Evolutionary conservation across 179 eudicot species (phyloP).

Genomic region (Gypsophila paniculata): DNA sequence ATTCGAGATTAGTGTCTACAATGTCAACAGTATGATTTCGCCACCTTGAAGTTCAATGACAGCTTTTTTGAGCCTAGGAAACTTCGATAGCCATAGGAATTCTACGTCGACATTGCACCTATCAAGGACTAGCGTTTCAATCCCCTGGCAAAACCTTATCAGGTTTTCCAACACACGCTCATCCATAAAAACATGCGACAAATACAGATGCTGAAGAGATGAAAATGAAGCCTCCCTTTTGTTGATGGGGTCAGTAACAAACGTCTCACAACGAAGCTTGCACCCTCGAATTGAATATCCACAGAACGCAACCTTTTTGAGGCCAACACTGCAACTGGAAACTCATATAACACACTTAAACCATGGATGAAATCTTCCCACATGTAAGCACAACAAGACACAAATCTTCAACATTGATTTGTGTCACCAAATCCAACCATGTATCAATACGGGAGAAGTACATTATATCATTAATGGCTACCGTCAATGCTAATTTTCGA

Average conservation of each 20-base stretch:
- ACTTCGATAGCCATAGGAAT: slow-evolving; percentile 10
- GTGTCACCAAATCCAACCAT: slow-evolving; percentile 3
- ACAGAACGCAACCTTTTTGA: slow-evolving; percentile 11
- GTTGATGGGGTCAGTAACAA: neutral
- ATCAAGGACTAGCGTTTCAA: slow-evolving; percentile 12
- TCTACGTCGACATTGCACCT: neutral
- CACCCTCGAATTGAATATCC: slow-evolving; percentile 14
- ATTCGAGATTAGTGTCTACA: slow-evolving; percentile 18
- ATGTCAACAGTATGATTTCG: neutral
- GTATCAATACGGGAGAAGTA: slow-evolving; percentile 8
- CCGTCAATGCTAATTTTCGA: neutral
- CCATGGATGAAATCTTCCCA: neutral
- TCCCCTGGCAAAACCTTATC: slow-evolving; percentile 4
- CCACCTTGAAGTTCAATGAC: neutral
- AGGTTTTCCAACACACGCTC: neutral
- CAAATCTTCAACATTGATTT: slow-evolving; percentile 15
- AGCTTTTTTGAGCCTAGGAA: slow-evolving; percentile 25
- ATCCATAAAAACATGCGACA: neutral
- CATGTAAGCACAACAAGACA: neutral
- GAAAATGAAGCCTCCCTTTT: neutral
- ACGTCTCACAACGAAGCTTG: neutral
- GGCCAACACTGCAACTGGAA: neutral
- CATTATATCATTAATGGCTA: neutral
- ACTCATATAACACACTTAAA: neutral
- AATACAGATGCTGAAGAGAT: slow-evolving; percentile 8